Base-by-base conservation (phyloP, 441 rosid genomes). In the Hura crepitans region DNA sequence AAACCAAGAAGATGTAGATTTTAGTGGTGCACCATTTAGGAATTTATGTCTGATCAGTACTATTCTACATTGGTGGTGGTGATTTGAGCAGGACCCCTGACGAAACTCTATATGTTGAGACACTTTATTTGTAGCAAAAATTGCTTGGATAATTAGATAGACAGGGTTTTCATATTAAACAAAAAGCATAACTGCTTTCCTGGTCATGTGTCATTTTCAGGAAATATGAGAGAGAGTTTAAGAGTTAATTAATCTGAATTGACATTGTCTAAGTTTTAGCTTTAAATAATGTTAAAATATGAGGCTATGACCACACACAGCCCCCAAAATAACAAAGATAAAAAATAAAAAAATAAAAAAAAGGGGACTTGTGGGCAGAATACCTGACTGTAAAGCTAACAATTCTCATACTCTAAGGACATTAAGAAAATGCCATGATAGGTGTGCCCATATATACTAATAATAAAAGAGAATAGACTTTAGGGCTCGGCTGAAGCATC, bases 11-110 rank as follows among this genome's bases (percentile, higher is more conserved):
- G 18, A 14, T 42, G 67, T 62, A 59, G 72, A 50, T 46, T 74
- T 46, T 22, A 53, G 70, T 50, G 82, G 74, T 75, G 73, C 70
- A 76, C 55, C 73, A 72, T 78, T 59, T 12, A 65, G 31, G 73
- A 49, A 72, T 20, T 68, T 72, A 12, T 50, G 30, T 70, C 67
- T 72, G n/a, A 69, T 30, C 57, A n/a, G 1, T 18, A 46, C 50
- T 54, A 45, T 28, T 22, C 45, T 18, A 33, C 37, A 60, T 67
- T 62, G 64, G 75, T 80, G 75, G 79, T 68, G 62, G 62, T 62
- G 73, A 51, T 74, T 78, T 69, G 58, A 69, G n/a, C 56, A 57
- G 80, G 84, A 77, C 84, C 86, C 80, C 84, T 53, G 25, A 50
- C 42, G 60, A 42, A 20, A 42, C 70, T 51, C 43, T 49, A 50